phyloP scores from a whole-genome alignment of 257 asterid species.

The Plantago elongata region DNA sequence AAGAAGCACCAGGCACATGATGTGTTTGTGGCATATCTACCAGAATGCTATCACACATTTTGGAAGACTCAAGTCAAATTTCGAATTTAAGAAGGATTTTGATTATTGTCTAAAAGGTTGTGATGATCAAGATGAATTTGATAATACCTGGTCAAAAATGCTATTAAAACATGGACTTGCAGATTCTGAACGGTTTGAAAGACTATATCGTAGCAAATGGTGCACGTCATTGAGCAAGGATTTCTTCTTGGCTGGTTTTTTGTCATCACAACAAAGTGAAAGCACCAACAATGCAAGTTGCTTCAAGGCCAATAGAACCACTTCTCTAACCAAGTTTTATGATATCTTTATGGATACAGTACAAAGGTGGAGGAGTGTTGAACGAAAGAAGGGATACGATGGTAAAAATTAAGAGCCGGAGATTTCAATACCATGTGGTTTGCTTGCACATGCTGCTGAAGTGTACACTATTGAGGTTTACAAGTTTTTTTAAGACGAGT shows the following conservation, averaged over 20 bases:
- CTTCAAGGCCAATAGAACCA: background rate
- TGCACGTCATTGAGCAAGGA: background rate
- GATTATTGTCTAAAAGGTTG: too few species aligned
- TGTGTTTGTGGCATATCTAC: background rate
- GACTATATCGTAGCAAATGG: background rate
- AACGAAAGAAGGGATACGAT: background rate
- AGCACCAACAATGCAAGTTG: background rate
- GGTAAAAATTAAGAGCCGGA: too few species aligned
- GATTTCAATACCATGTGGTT: background rate
- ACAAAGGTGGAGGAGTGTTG: background rate
- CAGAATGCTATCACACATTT: background rate
- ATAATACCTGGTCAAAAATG: background rate
- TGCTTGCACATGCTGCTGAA: background rate
- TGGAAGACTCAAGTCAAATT: background rate
- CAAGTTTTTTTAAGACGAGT: background rate
- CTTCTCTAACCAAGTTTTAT: background rate
- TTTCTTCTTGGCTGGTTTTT: background rate
- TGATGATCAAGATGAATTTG: too few species aligned
- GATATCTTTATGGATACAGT: background rate
- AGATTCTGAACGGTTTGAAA: background rate
- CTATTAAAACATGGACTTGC: background rate
- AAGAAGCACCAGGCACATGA: too few species aligned
- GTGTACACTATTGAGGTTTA: background rate
- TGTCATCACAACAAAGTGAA: background rate
- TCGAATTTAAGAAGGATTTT: too few species aligned